Percentiles rank a stretch among this genome's conserved stretches.
These are phyloP conservation scores for Entelexis sorbosivorans DNA, from an alignment of 1,139 yeast species.

Conservation along the genomic window DNA sequence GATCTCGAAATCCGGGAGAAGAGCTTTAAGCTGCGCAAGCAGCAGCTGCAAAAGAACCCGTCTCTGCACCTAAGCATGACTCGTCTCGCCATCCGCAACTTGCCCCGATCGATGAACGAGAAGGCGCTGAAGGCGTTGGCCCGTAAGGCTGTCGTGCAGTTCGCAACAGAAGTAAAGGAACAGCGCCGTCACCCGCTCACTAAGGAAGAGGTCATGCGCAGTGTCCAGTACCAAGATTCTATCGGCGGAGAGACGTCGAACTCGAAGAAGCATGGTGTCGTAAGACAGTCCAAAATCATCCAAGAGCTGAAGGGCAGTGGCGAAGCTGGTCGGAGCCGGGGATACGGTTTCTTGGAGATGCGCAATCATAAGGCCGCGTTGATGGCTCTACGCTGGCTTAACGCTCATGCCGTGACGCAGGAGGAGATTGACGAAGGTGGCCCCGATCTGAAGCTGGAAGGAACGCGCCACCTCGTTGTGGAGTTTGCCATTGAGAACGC, in stretches of 20 bases:
- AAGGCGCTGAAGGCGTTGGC: slow-evolving; percentile 84
- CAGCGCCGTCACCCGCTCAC: slow-evolving; percentile 71
- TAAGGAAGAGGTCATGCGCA: slow-evolving; percentile 78
- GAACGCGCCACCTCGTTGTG: slow-evolving; percentile 71
- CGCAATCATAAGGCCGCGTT: slow-evolving; percentile 88
- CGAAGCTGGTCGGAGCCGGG: slow-evolving; percentile 82
- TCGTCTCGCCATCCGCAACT: slow-evolving; percentile 82
- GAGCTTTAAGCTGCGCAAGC: slow-evolving; percentile 74
- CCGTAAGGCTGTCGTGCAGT: slow-evolving; percentile 86
- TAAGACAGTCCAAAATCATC: slow-evolving; percentile 83
- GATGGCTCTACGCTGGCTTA: slow-evolving; percentile 95
- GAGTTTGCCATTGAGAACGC: slow-evolving; percentile 90
- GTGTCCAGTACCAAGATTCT: slow-evolving; percentile 51
- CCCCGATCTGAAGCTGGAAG: slow-evolving; percentile 27
- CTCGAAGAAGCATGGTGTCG: slow-evolving; percentile 74
- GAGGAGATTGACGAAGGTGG: slow-evolving; percentile 59
- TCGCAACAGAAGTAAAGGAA: slow-evolving; percentile 82
- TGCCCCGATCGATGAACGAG: slow-evolving; percentile 85
- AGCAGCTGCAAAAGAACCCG: slow-evolving; percentile 84
- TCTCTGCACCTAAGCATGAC: slow-evolving; percentile 82
- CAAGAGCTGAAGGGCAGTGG: slow-evolving; percentile 77
- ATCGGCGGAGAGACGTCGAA: slow-evolving; percentile 37
- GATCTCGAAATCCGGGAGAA: slow-evolving; percentile 85
- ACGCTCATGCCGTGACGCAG: slow-evolving; percentile 73
- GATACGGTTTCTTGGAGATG: slow-evolving; percentile 90